These are phyloP conservation scores for Cicer judaicum DNA, from an alignment of 306 rosid species.

Conservation along the genomic window DNA sequence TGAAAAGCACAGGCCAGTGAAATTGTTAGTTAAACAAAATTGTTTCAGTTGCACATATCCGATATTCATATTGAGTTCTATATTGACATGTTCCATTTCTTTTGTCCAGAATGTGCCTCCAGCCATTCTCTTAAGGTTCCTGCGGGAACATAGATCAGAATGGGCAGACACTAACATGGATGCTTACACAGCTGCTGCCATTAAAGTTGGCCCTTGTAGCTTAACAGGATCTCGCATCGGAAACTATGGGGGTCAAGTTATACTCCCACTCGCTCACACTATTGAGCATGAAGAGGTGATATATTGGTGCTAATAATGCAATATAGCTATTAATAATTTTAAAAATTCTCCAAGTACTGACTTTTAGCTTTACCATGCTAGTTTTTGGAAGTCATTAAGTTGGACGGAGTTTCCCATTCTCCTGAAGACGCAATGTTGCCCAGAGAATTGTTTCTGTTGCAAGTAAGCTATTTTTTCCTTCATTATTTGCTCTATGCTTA, in stretches of 20 bases:
- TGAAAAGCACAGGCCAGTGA: not conserved
- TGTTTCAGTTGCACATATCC: constrained; percentile 1
- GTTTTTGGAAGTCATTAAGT: constrained; percentile 91
- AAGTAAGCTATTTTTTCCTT: constrained; percentile 55
- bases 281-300: constrained; percentile 95
- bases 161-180: constrained; percentile 98
- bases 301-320: constrained; percentile 22
- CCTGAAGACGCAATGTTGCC: constrained; percentile 87
- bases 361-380: constrained; percentile 40
- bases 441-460: constrained; percentile 90
- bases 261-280: constrained; percentile 93
- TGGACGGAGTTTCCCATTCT: constrained; percentile 88
- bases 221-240: constrained; percentile 88
- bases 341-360: not conserved
- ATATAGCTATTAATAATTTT: constrained; percentile 3
- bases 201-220: constrained; percentile 94
- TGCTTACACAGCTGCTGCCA: constrained; percentile 95
- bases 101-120: constrained; percentile 88
- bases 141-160: constrained; percentile 96
- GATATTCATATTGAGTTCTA: not conserved
- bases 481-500: constrained; percentile 24
- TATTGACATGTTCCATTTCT: constrained; percentile 30
- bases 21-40: not conserved
- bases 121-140: constrained; percentile 86
- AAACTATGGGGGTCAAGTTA: constrained; percentile 93